phyloP scores from a whole-genome alignment of 164 flowering plant genomes.

The Aristolochia californica region DNA sequence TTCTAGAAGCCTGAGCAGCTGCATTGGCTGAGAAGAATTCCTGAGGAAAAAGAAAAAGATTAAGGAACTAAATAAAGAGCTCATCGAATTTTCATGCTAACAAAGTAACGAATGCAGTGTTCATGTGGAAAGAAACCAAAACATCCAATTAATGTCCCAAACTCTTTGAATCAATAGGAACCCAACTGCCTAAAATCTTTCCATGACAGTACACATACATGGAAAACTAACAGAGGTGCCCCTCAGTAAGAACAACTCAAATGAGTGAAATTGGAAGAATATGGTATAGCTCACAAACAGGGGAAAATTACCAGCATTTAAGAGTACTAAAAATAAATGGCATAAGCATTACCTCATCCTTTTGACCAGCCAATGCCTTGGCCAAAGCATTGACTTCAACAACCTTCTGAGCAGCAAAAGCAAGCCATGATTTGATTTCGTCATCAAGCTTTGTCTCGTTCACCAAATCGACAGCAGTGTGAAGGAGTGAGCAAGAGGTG shows the following conservation, averaged over 20 bases:
- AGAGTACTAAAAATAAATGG: no score
- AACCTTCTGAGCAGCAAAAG: conserved; percentile 27
- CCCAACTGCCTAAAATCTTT: no score
- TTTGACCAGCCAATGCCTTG: conserved; percentile 22
- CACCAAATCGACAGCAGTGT: conserved; percentile 27
- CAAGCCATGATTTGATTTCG: conserved; percentile 29
- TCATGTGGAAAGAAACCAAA: no score
- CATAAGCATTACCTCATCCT: conserved; percentile 14
- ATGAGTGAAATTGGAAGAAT: neutral
- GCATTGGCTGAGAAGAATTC: conserved; percentile 62
- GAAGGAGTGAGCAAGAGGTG: conserved; percentile 27
- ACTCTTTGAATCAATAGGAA: no score
- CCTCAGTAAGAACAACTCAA: neutral
- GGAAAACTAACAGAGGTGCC: neutral
- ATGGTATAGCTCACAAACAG: neutral
- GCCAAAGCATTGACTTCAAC: conserved; percentile 29
- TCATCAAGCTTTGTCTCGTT: conserved; percentile 24
- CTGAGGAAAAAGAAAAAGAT: conserved; percentile 17
- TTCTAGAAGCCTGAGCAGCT: conserved; percentile 61
- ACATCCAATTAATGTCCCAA: no score
- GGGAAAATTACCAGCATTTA: neutral
- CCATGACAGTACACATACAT: no score
- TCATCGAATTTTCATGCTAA: no score
- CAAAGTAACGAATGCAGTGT: no score
- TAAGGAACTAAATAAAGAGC: neutral